phyloP scores from a whole-genome alignment of 345 rosid species.

The Eucalyptus regnans region DNA sequence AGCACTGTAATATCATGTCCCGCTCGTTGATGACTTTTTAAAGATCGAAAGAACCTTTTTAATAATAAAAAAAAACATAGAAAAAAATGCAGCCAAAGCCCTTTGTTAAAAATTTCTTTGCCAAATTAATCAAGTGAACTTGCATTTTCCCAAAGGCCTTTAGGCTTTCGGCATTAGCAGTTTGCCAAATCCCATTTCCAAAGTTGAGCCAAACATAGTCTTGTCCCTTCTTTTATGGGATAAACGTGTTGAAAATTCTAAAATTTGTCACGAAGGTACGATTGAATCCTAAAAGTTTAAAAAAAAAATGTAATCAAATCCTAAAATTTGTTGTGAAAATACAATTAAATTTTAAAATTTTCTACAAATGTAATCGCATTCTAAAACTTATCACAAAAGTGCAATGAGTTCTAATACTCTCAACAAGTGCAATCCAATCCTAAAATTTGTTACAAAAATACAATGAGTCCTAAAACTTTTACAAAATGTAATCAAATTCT shows the following conservation, averaged over 20 bases:
- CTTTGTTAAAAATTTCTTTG: no score
- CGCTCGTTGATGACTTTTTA: neutral
- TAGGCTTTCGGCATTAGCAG: accelerated
- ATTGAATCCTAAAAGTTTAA: accelerated
- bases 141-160: neutral
- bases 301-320: no score
- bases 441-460: no score
- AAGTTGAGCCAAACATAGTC: neutral
- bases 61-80: no score
- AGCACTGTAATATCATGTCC: neutral
- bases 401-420: no score
- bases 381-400: no score
- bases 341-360: no score
- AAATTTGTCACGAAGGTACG: accelerated
- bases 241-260: no score
- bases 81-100: neutral
- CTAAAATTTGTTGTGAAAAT: accelerated
- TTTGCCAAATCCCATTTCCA: neutral
- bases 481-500: accelerated
- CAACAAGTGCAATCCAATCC: accelerated
- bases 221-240: neutral
- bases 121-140: no score
- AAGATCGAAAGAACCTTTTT: neutral
- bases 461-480: accelerated
- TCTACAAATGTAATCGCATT: no score